phyloP scores from a whole-genome alignment of 1,284 basidiomycete species.

The Leccinum variabile region DNA sequence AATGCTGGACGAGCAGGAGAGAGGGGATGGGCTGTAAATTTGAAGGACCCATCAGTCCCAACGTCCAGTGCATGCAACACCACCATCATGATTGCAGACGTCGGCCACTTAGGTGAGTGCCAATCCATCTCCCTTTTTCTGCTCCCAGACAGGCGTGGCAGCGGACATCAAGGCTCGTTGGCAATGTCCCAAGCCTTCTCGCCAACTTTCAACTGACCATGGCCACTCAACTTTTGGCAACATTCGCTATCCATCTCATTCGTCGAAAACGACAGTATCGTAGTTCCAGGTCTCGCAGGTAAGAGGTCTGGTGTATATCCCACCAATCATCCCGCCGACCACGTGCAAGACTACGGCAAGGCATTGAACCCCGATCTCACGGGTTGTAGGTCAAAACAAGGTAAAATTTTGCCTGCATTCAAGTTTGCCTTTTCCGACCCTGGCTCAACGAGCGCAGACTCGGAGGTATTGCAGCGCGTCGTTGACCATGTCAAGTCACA shows the following conservation, averaged over 20 bases:
- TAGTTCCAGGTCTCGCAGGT: slow-evolving; percentile 76
- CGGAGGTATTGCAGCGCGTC: slow-evolving; percentile 57
- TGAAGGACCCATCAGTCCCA: slow-evolving; percentile 27
- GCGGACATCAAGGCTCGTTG: slow-evolving; percentile 29
- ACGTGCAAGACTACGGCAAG: slow-evolving; percentile 67
- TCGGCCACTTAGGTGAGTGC: slow-evolving; percentile 56
- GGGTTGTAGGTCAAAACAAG: slow-evolving; percentile 57
- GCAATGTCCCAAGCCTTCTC: slow-evolving; percentile 9
- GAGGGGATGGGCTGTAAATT: too few relatives aligned
- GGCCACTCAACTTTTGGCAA: slow-evolving; percentile 22
- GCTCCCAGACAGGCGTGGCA: slow-evolving; percentile 13
- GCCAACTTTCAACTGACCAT: slow-evolving; percentile 21
- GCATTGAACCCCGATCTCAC: slow-evolving; percentile 66
- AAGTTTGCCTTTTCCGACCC: not conserved
- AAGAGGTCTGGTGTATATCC: slow-evolving; percentile 4
- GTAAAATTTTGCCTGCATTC: slow-evolving; percentile 33
- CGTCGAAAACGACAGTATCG: slow-evolving; percentile 46
- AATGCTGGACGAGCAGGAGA: too few relatives aligned
- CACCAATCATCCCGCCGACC: slow-evolving; percentile 27
- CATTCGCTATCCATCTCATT: slow-evolving; percentile 41
- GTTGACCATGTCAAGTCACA: slow-evolving; percentile 61
- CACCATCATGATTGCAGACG: slow-evolving; percentile 45
- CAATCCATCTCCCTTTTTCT: not conserved
- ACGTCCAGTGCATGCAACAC: slow-evolving; percentile 58
- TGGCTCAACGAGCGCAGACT: slow-evolving; percentile 35